Base-by-base conservation (phyloP, 179 eudicot species). In the Drosera spatulata region DNA sequence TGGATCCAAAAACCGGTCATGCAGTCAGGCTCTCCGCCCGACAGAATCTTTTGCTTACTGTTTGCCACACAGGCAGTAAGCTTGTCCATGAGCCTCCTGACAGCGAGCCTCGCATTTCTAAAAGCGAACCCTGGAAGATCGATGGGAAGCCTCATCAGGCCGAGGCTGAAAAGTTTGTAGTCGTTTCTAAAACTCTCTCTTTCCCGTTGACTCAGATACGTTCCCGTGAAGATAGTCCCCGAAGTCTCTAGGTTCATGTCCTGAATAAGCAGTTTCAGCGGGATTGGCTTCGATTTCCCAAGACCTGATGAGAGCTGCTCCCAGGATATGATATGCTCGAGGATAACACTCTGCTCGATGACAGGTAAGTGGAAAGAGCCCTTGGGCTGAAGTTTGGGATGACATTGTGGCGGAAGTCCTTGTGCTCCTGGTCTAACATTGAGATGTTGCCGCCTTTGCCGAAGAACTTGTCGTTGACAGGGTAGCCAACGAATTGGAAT, bases 161-260 rank as follows among this genome's bases (percentile, higher is more conserved):
- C 97, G 3, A 81, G 76, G 33, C 87, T 90, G 72, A 90, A 85
- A 13, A 69, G 59, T 41, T 78, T 81, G 55, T 87, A 90, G 39
- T 90, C 95, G 0, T n/a, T 59, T 6, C 73, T 75, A 39, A 90
- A 90, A 7, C 74, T 41, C 44, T 66, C 60, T 10, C 80, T 70
- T 7, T 74, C 61, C 13, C 71, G 67, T 0, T 39, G 44, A 4
- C 53, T 12, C 2, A 90, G 46, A 38, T 90, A 90, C 0, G 87
- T 87, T 2, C 95, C 97, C 0, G 77, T 86, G 41, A 90, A 90
- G 6, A 90, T 95, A 0, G 77, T 85, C 63, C 87, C 95, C 4
- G 95, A 87, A 1, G 97, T 85, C 42, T 90, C 97, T 0, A 90
- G 62, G 37, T 87, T 90, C 97, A 90, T 81, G 37, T 87, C 95